Evolutionary conservation across 2,329 filamentous ascomycete genomes (phyloP).

Genomic region (Didymella pinodella): DNA sequence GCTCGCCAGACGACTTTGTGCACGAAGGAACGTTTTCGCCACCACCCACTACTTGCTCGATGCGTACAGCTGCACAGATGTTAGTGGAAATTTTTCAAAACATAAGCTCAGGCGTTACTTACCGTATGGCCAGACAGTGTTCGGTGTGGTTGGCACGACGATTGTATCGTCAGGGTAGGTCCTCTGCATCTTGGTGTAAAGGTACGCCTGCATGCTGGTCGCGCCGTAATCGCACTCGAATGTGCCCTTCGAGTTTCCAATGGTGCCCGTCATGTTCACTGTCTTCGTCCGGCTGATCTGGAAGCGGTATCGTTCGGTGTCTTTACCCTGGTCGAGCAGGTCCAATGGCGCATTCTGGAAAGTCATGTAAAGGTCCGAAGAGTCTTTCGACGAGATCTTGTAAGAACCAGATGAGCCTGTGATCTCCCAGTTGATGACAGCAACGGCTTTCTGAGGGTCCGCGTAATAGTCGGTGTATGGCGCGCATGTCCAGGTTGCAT

Average conservation of each 20-base stretch:
- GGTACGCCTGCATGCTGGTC: conserved; percentile 63
- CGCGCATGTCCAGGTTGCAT: conserved; percentile 69
- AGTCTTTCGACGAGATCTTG: conserved; percentile 62
- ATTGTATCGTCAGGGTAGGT: conserved; percentile 48
- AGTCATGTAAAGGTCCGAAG: conserved; percentile 62
- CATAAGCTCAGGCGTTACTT: conserved; percentile 5
- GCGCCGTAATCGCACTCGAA: conserved; percentile 66
- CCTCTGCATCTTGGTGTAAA: conserved; percentile 66
- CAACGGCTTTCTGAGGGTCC: conserved; percentile 52
- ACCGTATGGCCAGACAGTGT: conserved; percentile 49
- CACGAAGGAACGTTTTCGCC: conserved; percentile 64
- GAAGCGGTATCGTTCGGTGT: conserved; percentile 67
- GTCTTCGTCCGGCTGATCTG: conserved; percentile 61
- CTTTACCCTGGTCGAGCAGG: conserved; percentile 57
- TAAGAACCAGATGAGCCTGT: conserved; percentile 52
- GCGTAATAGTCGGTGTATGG: conserved; percentile 62
- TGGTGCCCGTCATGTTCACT: conserved; percentile 58
- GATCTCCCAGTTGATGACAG: conserved; percentile 71
- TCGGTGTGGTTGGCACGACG: conserved; percentile 38
- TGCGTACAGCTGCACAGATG: conserved; percentile 56
- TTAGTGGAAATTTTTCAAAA: conserved; percentile 15
- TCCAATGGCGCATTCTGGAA: conserved; percentile 63
- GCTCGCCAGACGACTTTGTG: conserved; percentile 51
- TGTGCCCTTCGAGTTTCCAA: conserved; percentile 56
- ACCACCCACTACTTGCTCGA: conserved; percentile 61